phyloP scores from a whole-genome alignment of 768 basidiomycete genomes.

The Pisolithus albus region DNA sequence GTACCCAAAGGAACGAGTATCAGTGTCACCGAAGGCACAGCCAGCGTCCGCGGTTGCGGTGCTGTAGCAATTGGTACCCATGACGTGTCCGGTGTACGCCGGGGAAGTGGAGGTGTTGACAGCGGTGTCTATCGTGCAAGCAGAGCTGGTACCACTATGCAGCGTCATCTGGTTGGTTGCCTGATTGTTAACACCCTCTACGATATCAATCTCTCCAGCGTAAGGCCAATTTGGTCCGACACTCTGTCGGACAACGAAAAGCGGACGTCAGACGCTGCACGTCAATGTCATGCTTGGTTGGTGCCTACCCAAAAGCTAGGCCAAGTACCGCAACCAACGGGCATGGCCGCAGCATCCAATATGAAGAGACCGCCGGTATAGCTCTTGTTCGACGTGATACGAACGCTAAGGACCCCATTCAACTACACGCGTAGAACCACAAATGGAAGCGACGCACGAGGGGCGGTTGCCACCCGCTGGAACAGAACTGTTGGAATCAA shows the following conservation, averaged over 20 bases:
- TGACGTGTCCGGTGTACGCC: slow-evolving; percentile 16
- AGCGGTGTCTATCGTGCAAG: slow-evolving; percentile 18
- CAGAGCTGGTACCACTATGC: slow-evolving; percentile 46
- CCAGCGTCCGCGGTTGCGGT: slow-evolving; percentile 37
- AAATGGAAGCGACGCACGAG: slow-evolving; percentile 30
- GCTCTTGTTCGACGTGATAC: slow-evolving; percentile 56
- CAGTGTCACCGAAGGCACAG: slow-evolving; percentile 42
- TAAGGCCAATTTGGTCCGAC: slow-evolving; percentile 48
- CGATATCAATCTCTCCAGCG: slow-evolving; percentile 61
- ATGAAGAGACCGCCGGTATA: slow-evolving; percentile 70
- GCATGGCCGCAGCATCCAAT: slow-evolving; percentile 65
- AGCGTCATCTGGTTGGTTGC: slow-evolving; percentile 57
- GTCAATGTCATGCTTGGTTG: slow-evolving; percentile 25
- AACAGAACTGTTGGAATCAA: slow-evolving; percentile 50
- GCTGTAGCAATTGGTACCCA: slow-evolving; percentile 35
- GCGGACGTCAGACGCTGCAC: background rate
- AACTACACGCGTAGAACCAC: background rate
- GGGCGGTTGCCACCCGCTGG: slow-evolving; percentile 46
- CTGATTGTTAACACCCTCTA: slow-evolving; percentile 65
- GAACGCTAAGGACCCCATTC: slow-evolving; percentile 41
- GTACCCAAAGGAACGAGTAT: slow-evolving; percentile 35
- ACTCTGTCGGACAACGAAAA: slow-evolving; percentile 20
- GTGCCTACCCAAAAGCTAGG: slow-evolving; percentile 49
- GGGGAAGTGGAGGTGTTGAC: slow-evolving; percentile 6
- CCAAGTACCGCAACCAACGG: slow-evolving; percentile 59